Percentiles rank a stretch among this genome's conserved stretches.
Conservation (phyloP, 495 filamentous ascomycete species). For the Penicillium odoratum region DNA sequence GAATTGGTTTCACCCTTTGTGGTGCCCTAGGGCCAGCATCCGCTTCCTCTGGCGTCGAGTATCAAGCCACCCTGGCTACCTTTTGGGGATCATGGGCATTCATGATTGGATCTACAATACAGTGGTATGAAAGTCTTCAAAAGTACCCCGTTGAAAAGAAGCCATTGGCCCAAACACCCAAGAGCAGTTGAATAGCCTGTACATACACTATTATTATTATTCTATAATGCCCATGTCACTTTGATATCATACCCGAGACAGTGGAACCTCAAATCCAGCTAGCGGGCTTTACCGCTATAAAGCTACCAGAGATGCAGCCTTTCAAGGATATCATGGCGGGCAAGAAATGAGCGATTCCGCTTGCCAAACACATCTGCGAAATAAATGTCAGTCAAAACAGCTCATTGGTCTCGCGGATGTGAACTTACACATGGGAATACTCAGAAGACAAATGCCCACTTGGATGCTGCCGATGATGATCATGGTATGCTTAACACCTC, state of each 20-base stretch:
- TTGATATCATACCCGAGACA: background rate
- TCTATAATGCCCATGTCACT: background rate
- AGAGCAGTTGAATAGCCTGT: background rate
- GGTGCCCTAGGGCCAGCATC: constrained; percentile 61
- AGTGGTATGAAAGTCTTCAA: constrained; percentile 64
- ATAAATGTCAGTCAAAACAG: background rate
- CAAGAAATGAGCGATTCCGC: constrained; percentile 68
- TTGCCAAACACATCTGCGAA: constrained; percentile 78
- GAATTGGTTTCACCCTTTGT: constrained; percentile 68
- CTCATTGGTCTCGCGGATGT: background rate
- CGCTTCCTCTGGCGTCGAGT: constrained; percentile 49
- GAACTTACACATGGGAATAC: constrained; percentile 75
- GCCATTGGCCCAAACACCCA: background rate
- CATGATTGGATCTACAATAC: constrained; percentile 61
- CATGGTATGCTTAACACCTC: constrained; percentile 63
- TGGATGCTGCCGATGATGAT: constrained; percentile 73
- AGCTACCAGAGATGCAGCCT: constrained; percentile 44
- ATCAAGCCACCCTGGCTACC: constrained; percentile 57
- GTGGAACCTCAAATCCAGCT: background rate
- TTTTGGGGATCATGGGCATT: constrained; percentile 74
- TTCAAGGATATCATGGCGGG: constrained; percentile 69
- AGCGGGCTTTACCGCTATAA: background rate
- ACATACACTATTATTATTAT: constrained; percentile 3
- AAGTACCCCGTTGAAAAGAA: constrained; percentile 57
- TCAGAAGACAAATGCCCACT: constrained; percentile 68